Conservation (phyloP, 1,284 basidiomycete species). For the Cutaneotrichosporon mucoides region DNA sequence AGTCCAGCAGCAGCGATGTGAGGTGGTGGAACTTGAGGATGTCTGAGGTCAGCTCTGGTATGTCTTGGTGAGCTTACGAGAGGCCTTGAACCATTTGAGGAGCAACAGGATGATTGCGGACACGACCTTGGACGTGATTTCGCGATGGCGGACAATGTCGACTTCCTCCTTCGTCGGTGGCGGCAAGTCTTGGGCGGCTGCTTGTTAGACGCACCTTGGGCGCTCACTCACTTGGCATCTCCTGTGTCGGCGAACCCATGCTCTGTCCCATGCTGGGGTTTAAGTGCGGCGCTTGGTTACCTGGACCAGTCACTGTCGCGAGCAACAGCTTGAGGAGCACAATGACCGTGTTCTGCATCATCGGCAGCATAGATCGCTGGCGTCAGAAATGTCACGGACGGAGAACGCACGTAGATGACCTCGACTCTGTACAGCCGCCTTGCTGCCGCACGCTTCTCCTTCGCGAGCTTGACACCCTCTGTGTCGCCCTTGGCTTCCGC, state of each 20-base stretch:
- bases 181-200: constrained; percentile 49
- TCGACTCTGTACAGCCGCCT: constrained; percentile 82
- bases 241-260: constrained; percentile 45
- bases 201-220: background rate
- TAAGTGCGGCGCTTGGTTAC: constrained; percentile 49
- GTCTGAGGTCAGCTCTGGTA: constrained; percentile 58
- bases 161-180: constrained; percentile 87
- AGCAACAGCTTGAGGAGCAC: constrained; percentile 82
- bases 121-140: constrained; percentile 95
- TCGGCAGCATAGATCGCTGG: constrained; percentile 65
- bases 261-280: constrained; percentile 49
- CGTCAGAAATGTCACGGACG: background rate
- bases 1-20: constrained; percentile 88
- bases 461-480: constrained; percentile 61
- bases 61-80: constrained; percentile 58
- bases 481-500: constrained; percentile 52
- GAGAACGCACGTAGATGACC: constrained; percentile 72
- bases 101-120: constrained; percentile 87
- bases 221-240: constrained; percentile 57
- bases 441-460: constrained; percentile 69
- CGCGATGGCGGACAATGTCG: constrained; percentile 90
- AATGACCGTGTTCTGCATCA: constrained; percentile 78
- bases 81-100: constrained; percentile 98
- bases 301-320: constrained; percentile 78
- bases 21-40: constrained; percentile 98